Percentiles rank a stretch among this genome's conserved stretches.
Evolutionary conservation across 495 filamentous ascomycete genomes (phyloP).

Genomic region (Jackrogersella minutella): DNA sequence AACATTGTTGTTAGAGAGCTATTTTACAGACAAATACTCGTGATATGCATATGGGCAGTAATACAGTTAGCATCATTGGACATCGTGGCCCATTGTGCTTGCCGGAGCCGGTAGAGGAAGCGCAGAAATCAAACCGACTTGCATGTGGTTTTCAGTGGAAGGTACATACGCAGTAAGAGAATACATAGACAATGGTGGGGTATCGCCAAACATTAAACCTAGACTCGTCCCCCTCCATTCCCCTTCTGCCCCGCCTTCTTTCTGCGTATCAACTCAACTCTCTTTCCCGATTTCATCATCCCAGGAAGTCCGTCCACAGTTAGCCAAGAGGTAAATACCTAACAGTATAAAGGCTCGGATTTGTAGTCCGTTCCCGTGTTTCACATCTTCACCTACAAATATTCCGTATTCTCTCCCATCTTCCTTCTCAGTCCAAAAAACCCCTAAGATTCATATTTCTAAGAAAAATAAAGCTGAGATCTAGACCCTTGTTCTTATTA

Average conservation of each 20-base stretch:
- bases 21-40: not conserved
- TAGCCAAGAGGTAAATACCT: not conserved
- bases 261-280: slow-evolving; percentile 30
- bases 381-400: slow-evolving; percentile 26
- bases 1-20: not conserved
- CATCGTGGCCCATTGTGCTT: slow-evolving; percentile 5
- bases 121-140: slow-evolving; percentile 13
- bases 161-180: slow-evolving; percentile 8
- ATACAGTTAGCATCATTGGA: slow-evolving; percentile 24
- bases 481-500: slow-evolving; percentile 33
- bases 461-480: slow-evolving; percentile 37
- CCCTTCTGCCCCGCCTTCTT: slow-evolving; percentile 38
- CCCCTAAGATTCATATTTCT: too few relatives aligned
- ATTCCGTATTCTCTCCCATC: not conserved
- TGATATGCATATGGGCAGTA: not conserved
- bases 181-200: slow-evolving; percentile 13
- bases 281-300: slow-evolving; percentile 32
- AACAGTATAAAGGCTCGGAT: slow-evolving; percentile 26
- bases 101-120: not conserved
- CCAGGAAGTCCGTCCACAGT: slow-evolving; percentile 14
- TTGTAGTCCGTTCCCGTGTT: slow-evolving; percentile 39
- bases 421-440: not conserved
- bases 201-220: slow-evolving; percentile 15
- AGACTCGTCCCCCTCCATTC: slow-evolving; percentile 3
- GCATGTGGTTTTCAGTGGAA: slow-evolving; percentile 30